Percentiles rank a stretch among this genome's conserved stretches.
Evolutionary conservation across 768 basidiomycete genomes (phyloP).

Genomic region (Lactifluus pinguis): DNA sequence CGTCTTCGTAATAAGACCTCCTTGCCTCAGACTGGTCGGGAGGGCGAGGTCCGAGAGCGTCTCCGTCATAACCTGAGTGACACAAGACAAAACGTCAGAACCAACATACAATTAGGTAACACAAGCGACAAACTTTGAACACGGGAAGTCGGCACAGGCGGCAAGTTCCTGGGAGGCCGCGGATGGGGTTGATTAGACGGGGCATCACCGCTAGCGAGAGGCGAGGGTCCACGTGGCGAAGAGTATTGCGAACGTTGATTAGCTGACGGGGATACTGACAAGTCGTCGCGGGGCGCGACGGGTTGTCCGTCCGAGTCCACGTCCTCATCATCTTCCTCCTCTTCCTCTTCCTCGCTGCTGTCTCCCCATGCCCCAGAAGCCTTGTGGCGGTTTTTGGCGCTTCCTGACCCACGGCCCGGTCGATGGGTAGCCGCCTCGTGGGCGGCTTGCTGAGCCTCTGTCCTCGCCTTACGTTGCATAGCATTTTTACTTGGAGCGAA

Average conservation of each 20-base stretch:
- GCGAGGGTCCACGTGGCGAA: constrained; percentile 15
- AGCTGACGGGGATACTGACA: constrained; percentile 13
- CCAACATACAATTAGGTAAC: neutral
- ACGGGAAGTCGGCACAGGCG: constrained; percentile 18
- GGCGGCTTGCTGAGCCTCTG: constrained; percentile 76
- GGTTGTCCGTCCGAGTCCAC: constrained; percentile 53
- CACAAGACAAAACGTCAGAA: neutral
- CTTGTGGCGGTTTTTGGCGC: constrained; percentile 34
- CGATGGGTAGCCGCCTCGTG: constrained; percentile 67
- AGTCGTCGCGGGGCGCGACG: constrained; percentile 16
- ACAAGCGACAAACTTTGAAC: constrained; percentile 8
- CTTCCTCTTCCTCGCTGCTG: constrained; percentile 69
- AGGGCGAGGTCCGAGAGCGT: constrained; percentile 37
- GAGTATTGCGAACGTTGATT: constrained; percentile 11
- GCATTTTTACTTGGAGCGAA: constrained; percentile 83
- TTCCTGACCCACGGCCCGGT: constrained; percentile 52
- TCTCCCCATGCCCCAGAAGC: constrained; percentile 44
- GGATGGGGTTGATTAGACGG: constrained; percentile 1
- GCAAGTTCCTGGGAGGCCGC: constrained; percentile 21
- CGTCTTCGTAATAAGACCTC: constrained; percentile 52
- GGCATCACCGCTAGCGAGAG: constrained; percentile 3
- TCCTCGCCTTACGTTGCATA: constrained; percentile 74
- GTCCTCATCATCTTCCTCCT: constrained; percentile 56
- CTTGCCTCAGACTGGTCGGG: constrained; percentile 47
- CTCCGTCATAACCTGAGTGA: constrained; percentile 30